Evolutionary conservation across 108 stramenopile genomes (phyloP).

Genomic region (Nitzschia sp.): DNA sequence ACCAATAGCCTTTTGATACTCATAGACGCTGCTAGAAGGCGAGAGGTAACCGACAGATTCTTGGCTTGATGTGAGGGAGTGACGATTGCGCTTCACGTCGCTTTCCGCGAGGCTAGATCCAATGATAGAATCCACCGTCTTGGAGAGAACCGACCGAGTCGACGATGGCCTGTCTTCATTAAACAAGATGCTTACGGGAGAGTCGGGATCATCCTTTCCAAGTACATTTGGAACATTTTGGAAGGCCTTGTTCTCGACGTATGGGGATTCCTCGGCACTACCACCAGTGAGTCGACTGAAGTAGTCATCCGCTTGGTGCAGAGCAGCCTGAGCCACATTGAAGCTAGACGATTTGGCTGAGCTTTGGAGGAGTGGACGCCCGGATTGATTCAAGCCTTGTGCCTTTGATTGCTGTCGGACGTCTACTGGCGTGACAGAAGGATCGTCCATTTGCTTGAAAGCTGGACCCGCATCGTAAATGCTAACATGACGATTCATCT

Average conservation of each 20-base stretch:
- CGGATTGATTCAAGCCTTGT: not conserved
- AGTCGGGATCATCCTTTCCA: constrained; percentile 11
- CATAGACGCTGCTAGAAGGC: constrained; percentile 1
- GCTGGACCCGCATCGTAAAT: not conserved
- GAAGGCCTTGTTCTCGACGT: constrained; percentile 12
- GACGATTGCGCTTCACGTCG: not conserved
- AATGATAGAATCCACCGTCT: constrained; percentile 1
- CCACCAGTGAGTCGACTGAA: constrained; percentile 27
- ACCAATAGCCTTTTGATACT: constrained; percentile 20
- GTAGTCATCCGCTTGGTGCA: constrained; percentile 42
- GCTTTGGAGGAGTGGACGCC: not conserved
- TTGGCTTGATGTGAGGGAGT: not conserved
- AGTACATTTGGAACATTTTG: constrained; percentile 15
- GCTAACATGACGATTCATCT: not conserved
- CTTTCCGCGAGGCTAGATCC: constrained; percentile 1
- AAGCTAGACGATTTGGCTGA: not conserved
- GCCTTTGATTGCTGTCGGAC: not conserved
- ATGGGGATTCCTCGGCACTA: constrained; percentile 22
- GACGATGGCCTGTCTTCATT: not conserved
- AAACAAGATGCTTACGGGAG: constrained; percentile 26
- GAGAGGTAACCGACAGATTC: not conserved
- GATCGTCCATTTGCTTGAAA: not conserved
- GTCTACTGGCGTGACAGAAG: not conserved
- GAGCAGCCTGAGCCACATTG: constrained; percentile 7
- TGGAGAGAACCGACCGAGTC: not conserved